phyloP scores from a whole-genome alignment of 768 basidiomycete genomes.

The Tylopilus cervinicoccineus region DNA sequence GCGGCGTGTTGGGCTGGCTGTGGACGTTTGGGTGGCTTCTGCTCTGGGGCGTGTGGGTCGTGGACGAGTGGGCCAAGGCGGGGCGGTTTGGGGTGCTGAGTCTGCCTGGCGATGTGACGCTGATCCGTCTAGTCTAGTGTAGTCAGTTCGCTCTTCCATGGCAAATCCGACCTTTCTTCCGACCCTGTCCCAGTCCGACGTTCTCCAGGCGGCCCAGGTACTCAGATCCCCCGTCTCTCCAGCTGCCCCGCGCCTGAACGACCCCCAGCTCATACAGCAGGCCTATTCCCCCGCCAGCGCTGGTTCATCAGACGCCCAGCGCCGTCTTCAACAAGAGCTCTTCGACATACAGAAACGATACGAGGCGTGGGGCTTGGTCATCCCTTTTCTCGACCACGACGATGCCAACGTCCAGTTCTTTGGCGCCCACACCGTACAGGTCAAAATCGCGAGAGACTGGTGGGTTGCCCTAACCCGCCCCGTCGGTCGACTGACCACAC shows the following conservation, averaged over 20 bases:
- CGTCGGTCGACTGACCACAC: slow-evolving; percentile 7
- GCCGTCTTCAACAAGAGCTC: slow-evolving; percentile 64
- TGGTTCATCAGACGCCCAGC: slow-evolving; percentile 55
- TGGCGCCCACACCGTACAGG: slow-evolving; percentile 89
- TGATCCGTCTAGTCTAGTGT: slow-evolving; percentile 4
- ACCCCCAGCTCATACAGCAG: slow-evolving; percentile 58
- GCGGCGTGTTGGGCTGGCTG: slow-evolving; percentile 43
- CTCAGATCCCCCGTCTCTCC: slow-evolving; percentile 17
- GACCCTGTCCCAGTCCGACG: slow-evolving; percentile 45
- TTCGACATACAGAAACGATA: slow-evolving; percentile 72
- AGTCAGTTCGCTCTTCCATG: slow-evolving; percentile 8
- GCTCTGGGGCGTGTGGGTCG: slow-evolving; percentile 44
- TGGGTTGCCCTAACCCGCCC: slow-evolving; percentile 32
- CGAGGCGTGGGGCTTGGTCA: slow-evolving; percentile 82
- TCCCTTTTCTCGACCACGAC: slow-evolving; percentile 65
- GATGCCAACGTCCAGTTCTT: slow-evolving; percentile 92
- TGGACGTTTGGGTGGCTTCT: slow-evolving; percentile 54
- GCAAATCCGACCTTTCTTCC: slow-evolving; percentile 44
- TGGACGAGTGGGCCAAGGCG: slow-evolving; percentile 35
- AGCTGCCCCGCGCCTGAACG: slow-evolving; percentile 9
- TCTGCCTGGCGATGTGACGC: slow-evolving; percentile 6
- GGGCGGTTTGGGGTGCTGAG: slow-evolving; percentile 5
- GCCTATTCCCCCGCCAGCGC: slow-evolving; percentile 54
- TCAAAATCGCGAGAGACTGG: slow-evolving; percentile 94
- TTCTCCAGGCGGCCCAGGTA: slow-evolving; percentile 60